Conservation (phyloP, 306 rosid species). For the Begonia peltatifolia region DNA sequence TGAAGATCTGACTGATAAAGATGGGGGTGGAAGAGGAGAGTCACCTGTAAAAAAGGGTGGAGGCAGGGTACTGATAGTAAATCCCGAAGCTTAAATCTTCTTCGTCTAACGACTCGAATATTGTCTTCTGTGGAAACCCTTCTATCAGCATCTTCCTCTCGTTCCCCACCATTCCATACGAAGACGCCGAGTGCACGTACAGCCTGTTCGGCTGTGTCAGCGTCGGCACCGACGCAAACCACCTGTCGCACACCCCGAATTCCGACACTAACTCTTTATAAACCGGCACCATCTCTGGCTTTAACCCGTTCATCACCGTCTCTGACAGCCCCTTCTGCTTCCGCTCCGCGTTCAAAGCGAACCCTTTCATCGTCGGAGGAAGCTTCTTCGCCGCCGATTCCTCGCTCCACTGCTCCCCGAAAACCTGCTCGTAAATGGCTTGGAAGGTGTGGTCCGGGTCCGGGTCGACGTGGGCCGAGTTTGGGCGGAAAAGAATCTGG, state of each 20-base stretch:
- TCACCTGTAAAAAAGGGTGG: conserved; percentile 63
- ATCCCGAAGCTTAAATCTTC: conserved; percentile 52
- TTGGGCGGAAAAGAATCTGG: conserved; percentile 18
- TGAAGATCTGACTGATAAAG: neutral
- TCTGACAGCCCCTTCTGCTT: conserved; percentile 22
- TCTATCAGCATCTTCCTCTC: conserved; percentile 30
- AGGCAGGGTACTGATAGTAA: conserved; percentile 40
- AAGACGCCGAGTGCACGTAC: conserved; percentile 71
- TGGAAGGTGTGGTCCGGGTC: conserved; percentile 75
- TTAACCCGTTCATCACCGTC: conserved; percentile 58
- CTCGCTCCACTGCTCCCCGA: conserved; percentile 58
- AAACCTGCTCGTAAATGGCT: conserved; percentile 66
- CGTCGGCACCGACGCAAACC: conserved; percentile 70
- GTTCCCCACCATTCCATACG: conserved; percentile 44
- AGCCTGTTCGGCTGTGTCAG: conserved; percentile 75
- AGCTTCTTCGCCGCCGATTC: conserved; percentile 27
- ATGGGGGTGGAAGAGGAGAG: neutral
- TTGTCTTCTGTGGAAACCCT: conserved; percentile 77
- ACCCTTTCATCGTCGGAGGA: conserved; percentile 48
- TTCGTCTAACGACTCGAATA: conserved; percentile 64
- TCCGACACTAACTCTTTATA: conserved; percentile 36
- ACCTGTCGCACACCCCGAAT: conserved; percentile 63
- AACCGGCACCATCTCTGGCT: conserved; percentile 43
- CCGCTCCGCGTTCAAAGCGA: conserved; percentile 41
- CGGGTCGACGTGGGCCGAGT: conserved; percentile 41